A percentile compares a stretch with the other conserved stretches of the same genome.
These are phyloP conservation scores for Fusarium foetens DNA, from an alignment of 2,329 filamentous ascomycete species.

Conservation along the genomic window DNA sequence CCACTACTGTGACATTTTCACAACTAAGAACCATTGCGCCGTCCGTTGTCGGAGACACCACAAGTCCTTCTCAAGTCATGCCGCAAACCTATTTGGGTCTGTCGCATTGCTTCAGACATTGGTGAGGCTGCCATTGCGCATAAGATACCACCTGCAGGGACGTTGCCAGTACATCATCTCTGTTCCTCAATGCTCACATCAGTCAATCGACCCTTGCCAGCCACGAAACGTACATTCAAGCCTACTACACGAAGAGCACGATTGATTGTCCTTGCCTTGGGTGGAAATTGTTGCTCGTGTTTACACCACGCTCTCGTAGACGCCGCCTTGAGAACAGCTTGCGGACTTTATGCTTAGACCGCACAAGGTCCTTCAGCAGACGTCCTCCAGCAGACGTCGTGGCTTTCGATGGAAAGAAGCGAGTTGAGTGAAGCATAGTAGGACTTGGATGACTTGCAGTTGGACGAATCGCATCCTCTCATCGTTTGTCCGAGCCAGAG, in stretches of 20 bases:
- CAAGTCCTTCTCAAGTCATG: background rate
- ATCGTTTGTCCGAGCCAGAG: background rate
- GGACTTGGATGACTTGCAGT: background rate
- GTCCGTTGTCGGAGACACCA: background rate
- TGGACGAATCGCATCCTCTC: background rate
- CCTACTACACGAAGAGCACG: background rate
- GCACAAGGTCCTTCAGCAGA: background rate
- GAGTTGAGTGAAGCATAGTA: rapidly evolving
- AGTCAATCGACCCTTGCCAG: background rate
- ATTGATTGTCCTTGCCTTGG: rapidly evolving
- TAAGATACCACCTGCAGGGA: background rate
- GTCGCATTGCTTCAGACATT: background rate
- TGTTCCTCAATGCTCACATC: background rate
- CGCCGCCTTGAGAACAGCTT: background rate
- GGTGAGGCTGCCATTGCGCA: background rate
- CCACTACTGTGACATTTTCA: background rate
- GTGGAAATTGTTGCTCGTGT: rapidly evolving
- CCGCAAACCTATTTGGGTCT: background rate
- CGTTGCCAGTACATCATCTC: background rate
- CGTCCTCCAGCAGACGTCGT: rapidly evolving
- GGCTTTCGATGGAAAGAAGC: rapidly evolving
- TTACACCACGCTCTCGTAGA: background rate
- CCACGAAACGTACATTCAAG: rapidly evolving
- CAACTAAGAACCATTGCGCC: background rate
- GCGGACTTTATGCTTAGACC: no score